Percentiles rank a stretch among this genome's conserved stretches.
Conservation (phyloP, 306 rosid genomes). For the Coriaria nepalensis region DNA sequence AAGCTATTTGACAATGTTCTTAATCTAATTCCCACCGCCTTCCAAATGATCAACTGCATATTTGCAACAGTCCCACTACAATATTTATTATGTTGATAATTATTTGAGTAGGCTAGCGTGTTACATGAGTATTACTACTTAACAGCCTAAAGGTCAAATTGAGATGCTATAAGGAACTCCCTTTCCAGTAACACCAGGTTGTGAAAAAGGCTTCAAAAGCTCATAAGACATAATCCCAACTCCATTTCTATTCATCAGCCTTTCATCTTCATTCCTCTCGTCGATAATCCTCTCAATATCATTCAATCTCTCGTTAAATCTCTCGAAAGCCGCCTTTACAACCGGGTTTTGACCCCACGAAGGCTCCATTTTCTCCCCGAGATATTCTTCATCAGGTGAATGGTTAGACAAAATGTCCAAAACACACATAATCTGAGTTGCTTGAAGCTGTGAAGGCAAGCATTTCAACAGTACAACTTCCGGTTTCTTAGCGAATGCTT, state of each 20-base stretch:
- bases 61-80: too few species aligned
- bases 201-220: slow-evolving; percentile 69
- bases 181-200: slow-evolving; percentile 52
- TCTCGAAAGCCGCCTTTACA: slow-evolving; percentile 44
- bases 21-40: too few species aligned
- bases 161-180: slow-evolving; percentile 85
- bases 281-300: slow-evolving; percentile 40
- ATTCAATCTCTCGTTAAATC: slow-evolving; percentile 35
- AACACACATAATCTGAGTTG: slow-evolving; percentile 41
- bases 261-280: slow-evolving; percentile 29
- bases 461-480: slow-evolving; percentile 36
- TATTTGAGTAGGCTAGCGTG: too few species aligned
- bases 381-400: slow-evolving; percentile 75
- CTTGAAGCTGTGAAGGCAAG: slow-evolving; percentile 65
- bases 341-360: slow-evolving; percentile 51
- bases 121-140: too few species aligned
- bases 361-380: slow-evolving; percentile 46
- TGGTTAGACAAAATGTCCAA: slow-evolving; percentile 57
- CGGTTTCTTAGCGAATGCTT: slow-evolving; percentile 32
- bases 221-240: slow-evolving; percentile 62
- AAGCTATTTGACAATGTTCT: too few species aligned
- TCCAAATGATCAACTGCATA: too few species aligned
- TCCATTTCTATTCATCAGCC: slow-evolving; percentile 53
- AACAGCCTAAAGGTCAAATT: slow-evolving; percentile 18
- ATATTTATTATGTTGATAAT: too few species aligned